These are phyloP conservation scores for Diplosphaera chodatii DNA, from an alignment of 139 green algal genomes.

Conservation along the genomic window DNA sequence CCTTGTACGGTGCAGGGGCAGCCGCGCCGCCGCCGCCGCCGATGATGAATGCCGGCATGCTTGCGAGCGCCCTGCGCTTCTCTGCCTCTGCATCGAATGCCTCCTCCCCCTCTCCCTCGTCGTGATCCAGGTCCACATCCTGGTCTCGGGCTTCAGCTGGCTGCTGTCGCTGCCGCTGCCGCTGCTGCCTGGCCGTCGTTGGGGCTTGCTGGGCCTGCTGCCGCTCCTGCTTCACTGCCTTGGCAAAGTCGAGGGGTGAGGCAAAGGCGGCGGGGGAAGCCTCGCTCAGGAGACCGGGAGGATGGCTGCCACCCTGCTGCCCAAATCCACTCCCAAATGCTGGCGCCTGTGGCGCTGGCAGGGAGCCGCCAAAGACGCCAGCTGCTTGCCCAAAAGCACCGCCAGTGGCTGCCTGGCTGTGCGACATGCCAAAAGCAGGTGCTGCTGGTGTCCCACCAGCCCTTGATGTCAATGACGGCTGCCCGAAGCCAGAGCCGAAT, in stretches of 20 bases:
- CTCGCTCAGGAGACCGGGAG: neutral
- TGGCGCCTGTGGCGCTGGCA: too few species aligned
- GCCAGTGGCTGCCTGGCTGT: neutral
- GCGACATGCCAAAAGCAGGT: neutral
- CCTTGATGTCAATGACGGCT: neutral
- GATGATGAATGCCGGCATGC: conserved; percentile 27
- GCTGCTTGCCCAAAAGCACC: neutral
- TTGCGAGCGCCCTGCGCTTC: conserved; percentile 22
- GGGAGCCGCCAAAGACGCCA: too few species aligned
- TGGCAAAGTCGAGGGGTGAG: neutral
- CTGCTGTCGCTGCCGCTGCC: neutral
- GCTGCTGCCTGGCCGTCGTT: neutral
- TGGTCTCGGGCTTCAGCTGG: neutral
- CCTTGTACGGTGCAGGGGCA: neutral
- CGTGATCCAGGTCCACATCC: neutral
- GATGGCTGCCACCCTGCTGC: neutral
- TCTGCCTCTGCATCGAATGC: conserved; percentile 15
- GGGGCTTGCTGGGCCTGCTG: neutral
- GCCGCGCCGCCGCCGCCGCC: conserved; percentile 3
- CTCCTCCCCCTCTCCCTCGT: conserved; percentile 5
- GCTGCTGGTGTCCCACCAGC: too few species aligned
- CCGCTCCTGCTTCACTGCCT: neutral
- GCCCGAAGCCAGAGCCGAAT: neutral
- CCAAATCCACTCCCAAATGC: neutral
- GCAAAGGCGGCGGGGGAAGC: neutral